phyloP scores from a whole-genome alignment of 139 green algal genomes.

The Astrephomene gubernaculifera region DNA sequence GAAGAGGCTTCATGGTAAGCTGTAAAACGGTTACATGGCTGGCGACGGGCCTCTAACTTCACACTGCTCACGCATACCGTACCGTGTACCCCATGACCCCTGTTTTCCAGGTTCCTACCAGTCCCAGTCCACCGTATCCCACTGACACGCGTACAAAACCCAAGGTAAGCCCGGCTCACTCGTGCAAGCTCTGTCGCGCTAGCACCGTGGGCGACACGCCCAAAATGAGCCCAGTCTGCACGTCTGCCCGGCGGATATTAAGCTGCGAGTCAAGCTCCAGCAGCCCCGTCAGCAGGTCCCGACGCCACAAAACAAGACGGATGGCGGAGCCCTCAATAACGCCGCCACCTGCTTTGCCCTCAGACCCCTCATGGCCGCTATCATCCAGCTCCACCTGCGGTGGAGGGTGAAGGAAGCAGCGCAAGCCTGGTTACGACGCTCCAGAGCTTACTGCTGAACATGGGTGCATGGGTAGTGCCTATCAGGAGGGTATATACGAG shows the following conservation, averaged over 20 bases:
- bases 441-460: not conserved
- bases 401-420: not conserved
- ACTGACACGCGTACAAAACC: too few species aligned
- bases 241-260: not conserved
- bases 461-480: not conserved
- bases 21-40: not conserved
- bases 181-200: slow-evolving; percentile 5
- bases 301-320: slow-evolving; percentile 25
- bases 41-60: not conserved
- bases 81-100: not conserved
- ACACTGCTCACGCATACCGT: not conserved
- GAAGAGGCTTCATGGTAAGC: not conserved
- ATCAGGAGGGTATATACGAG: not conserved
- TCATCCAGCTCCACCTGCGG: slow-evolving; percentile 27
- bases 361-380: not conserved
- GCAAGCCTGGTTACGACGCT: not conserved
- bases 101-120: too few species aligned
- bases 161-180: too few species aligned
- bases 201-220: slow-evolving; percentile 6
- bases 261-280: slow-evolving; percentile 22
- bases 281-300: slow-evolving; percentile 36
- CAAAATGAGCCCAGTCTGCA: slow-evolving; percentile 13
- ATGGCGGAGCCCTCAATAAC: not conserved
- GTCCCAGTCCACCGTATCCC: too few species aligned
- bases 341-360: not conserved